Evolutionary conservation across 257 asterid species (phyloP).

Genomic region (Gardenia jasminoides): DNA sequence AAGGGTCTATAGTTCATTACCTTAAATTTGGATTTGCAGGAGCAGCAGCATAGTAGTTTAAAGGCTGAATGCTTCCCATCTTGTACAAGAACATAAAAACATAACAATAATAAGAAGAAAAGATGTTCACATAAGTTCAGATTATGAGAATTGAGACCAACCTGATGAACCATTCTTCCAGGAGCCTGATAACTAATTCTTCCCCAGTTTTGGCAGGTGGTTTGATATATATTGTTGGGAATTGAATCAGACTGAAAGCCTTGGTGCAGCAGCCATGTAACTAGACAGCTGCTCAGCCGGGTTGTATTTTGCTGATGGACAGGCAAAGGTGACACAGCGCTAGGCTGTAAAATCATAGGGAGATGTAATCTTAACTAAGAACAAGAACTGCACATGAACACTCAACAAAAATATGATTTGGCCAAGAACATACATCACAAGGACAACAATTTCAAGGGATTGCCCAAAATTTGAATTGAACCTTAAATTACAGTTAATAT

Average conservation of each 20-base stretch:
- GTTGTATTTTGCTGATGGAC: slow-evolving; percentile 1
- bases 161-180: slow-evolving; percentile 4
- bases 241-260: slow-evolving; percentile 11
- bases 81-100: neutral
- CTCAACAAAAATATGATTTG: neutral
- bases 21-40: slow-evolving; percentile 21
- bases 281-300: slow-evolving; percentile 7
- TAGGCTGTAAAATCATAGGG: too few species aligned
- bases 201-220: slow-evolving; percentile 21
- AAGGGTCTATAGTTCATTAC: slow-evolving; percentile 2
- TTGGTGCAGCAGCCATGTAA: slow-evolving; percentile 14
- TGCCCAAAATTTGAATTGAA: too few species aligned
- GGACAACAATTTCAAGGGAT: neutral
- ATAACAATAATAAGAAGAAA: neutral
- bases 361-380: neutral
- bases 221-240: neutral
- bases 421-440: neutral
- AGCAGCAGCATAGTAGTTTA: slow-evolving; percentile 6
- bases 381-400: neutral
- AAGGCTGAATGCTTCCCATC: slow-evolving; percentile 25
- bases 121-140: neutral
- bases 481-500: neutral
- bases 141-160: slow-evolving; percentile 1
- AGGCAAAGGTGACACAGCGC: neutral
- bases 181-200: slow-evolving; percentile 15